Evolutionary conservation across 2,329 filamentous ascomycete genomes (phyloP), one percentile per base, ranked within the genome.

Genomic region (Curvularia eragrostidis): DNA sequence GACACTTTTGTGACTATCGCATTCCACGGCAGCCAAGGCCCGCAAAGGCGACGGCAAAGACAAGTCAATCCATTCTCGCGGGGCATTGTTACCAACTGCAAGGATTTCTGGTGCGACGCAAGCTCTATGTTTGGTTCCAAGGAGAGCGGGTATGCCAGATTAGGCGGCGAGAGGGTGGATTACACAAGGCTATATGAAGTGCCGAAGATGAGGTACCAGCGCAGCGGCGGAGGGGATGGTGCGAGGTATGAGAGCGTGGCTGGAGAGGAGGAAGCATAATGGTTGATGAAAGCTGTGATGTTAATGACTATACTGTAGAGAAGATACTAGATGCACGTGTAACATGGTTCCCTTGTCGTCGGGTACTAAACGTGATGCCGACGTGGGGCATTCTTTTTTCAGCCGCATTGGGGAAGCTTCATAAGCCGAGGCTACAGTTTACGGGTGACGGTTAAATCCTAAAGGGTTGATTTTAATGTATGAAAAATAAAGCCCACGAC

Each of bases 1-100:
- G 95, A 99, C 69, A 92, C 93, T 0, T 98, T 99, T 71, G 88
- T 98, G 63, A 91, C 94, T 66, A 97, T 93, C 1, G 93, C 95
- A 1, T 85, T 92, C 41, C 87, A 91, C 51, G 91, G 90, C 0
- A 88, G 89, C 77, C 67, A 79, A 65, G 69, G 77, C 66, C 78
- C 83, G 66, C 64, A 78, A 64, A 62, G 75, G 67, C 48, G 59
- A 2, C 61, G 59, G 58, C 62, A 56, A 69, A 77, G 82, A 62
- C 82, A 83, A 54, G 84, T 83, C 64, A 99, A 98, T 74, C 93
- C 93, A 0, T 99, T 94, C 76, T 94, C 88, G 56, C 84, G 88
- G 30, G 95, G 95, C 7, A 83, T 92, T 38, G 68, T 96, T n/a
- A 85, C 88, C 58, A 99, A 99, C 74, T 99, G 95, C 78, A 89